These are phyloP conservation scores for Lactifluus subvellereus DNA, from an alignment of 768 basidiomycete genomes.

Conservation along the genomic window DNA sequence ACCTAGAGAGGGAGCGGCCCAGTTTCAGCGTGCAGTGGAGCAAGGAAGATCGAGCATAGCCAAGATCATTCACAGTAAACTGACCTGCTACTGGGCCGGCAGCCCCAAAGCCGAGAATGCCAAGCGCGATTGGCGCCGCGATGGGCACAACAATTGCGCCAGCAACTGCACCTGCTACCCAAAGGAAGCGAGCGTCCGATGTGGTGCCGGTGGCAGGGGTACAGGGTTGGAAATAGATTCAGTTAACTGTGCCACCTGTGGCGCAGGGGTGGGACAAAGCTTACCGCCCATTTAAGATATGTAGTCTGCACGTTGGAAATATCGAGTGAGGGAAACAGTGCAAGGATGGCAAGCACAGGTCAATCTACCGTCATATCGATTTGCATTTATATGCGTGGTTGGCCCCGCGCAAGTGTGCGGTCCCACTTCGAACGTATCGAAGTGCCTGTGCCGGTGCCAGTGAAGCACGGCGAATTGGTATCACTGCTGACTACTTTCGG, in stretches of 20 bases:
- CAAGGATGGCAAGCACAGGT: too few species aligned
- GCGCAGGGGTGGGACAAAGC: background rate
- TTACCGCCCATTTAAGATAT: background rate
- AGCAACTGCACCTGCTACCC: background rate
- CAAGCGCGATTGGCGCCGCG: background rate
- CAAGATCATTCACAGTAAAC: background rate
- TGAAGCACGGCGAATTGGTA: background rate
- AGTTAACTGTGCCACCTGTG: background rate
- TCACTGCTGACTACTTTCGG: background rate
- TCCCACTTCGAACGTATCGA: background rate
- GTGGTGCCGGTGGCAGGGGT: background rate
- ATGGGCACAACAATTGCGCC: background rate
- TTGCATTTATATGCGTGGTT: background rate
- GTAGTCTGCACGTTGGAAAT: background rate
- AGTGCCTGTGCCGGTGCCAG: background rate
- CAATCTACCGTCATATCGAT: background rate
- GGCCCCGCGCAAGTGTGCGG: background rate
- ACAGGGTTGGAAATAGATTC: background rate
- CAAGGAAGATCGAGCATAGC: too few species aligned
- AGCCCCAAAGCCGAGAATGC: background rate
- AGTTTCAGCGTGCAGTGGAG: background rate
- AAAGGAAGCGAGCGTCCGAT: background rate
- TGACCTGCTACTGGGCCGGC: constrained; percentile 1
- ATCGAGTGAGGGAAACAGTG: background rate
- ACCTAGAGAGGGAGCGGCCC: background rate